Evolutionary conservation across 139 green algal genomes (phyloP).

Genomic region (Penium margaritaceum): DNA sequence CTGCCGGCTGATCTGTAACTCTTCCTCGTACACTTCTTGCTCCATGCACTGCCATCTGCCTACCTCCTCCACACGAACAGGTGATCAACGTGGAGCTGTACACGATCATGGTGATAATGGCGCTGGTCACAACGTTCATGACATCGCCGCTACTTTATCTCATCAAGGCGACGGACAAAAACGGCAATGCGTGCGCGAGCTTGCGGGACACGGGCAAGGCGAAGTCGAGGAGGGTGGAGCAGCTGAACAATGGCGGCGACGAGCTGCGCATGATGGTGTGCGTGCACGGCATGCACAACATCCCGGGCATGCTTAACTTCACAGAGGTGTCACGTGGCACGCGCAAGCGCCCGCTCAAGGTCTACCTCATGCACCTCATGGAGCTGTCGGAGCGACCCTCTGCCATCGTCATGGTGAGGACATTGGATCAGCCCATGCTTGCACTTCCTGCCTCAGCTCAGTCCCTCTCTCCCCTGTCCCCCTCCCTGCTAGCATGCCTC

Average conservation of each 20-base stretch:
- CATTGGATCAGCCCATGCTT: conserved; percentile 14
- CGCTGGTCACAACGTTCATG: conserved; percentile 47
- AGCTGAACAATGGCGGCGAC: background rate
- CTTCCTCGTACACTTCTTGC: background rate
- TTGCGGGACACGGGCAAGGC: conserved; percentile 18
- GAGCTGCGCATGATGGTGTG: conserved; percentile 37
- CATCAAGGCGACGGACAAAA: no score
- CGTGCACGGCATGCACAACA: conserved; percentile 45
- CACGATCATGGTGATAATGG: conserved; percentile 47
- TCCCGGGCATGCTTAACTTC: conserved; percentile 37
- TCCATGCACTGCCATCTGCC: no score
- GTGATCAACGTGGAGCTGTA: conserved; percentile 39
- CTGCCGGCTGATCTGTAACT: background rate
- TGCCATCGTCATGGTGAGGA: conserved; percentile 41
- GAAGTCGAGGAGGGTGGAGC: conserved; percentile 31
- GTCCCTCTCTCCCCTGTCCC: background rate
- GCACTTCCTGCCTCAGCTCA: conserved; percentile 8
- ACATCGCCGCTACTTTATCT: conserved; percentile 42
- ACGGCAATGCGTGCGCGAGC: conserved; percentile 19
- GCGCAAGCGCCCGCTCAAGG: conserved; percentile 22
- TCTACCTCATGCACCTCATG: conserved; percentile 37
- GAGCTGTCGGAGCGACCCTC: conserved; percentile 39
- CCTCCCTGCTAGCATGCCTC: conserved; percentile 22
- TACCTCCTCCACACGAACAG: background rate
- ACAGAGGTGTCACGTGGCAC: conserved; percentile 24